Percentiles rank a stretch among this genome's conserved stretches.
phyloP scores from a whole-genome alignment of 805 yeast genomes.

The Maudiozyma saulgeensis region DNA sequence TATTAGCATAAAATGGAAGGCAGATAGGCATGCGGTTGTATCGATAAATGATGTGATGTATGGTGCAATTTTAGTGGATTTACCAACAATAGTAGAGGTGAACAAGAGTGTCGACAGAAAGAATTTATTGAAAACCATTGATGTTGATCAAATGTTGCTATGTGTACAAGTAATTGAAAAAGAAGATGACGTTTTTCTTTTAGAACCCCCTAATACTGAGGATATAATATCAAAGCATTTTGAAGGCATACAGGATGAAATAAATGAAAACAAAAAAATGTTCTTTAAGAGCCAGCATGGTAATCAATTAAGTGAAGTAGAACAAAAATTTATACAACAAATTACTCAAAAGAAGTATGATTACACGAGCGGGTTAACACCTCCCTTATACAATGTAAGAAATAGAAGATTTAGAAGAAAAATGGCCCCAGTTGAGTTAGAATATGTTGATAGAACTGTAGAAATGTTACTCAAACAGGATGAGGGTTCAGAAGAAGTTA shows the following conservation, averaged over 20 bases:
- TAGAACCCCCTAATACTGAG: constrained; percentile 35
- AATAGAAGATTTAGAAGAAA: constrained; percentile 64
- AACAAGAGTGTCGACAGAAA: constrained; percentile 80
- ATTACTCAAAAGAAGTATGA: constrained; percentile 23
- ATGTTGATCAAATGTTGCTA: constrained; percentile 74
- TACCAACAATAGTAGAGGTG: constrained; percentile 81
- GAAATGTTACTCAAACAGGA: constrained; percentile 67
- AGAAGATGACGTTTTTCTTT: constrained; percentile 39
- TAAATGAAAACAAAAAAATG: constrained; percentile 15
- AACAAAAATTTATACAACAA: constrained; percentile 17
- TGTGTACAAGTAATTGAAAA: constrained; percentile 48
- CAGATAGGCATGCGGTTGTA: constrained; percentile 68
- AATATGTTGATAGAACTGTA: constrained; percentile 69
- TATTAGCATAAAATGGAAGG: constrained; percentile 72
- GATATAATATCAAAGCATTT: constrained; percentile 29
- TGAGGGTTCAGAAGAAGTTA: constrained; percentile 72
- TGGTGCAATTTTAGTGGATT: constrained; percentile 77
- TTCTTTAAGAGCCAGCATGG: constrained; percentile 14
- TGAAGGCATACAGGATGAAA: constrained; percentile 22
- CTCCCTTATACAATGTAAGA: constrained; percentile 65
- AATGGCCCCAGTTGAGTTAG: constrained; percentile 60
- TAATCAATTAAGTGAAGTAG: constrained; percentile 23
- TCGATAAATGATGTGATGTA: constrained; percentile 59
- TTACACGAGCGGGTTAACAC: constrained; percentile 71
- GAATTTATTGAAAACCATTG: constrained; percentile 78